A percentile compares a stretch with the other conserved stretches of the same genome.
Evolutionary conservation across 306 rosid genomes (phyloP).

Genomic region (Spatholobus suberectus): DNA sequence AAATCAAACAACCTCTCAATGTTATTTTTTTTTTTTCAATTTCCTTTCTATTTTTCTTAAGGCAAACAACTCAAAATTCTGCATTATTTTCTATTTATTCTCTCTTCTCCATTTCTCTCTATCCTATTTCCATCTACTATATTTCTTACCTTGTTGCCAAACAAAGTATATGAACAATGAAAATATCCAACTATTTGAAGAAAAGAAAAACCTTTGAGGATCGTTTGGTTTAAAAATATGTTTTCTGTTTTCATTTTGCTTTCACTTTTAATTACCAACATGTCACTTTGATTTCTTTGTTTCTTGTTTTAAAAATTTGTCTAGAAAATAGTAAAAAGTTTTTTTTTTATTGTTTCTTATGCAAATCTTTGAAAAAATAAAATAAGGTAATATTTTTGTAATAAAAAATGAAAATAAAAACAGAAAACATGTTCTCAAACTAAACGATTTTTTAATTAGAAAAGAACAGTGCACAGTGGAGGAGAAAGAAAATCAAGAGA

Average conservation of each 20-base stretch:
- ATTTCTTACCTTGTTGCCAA: no score
- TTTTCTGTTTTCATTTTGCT: neutral
- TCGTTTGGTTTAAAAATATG: no score
- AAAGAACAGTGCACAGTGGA: neutral
- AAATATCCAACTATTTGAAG: no score
- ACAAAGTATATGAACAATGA: no score
- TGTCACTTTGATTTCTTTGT: neutral
- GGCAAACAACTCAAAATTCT: no score
- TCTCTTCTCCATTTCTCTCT: no score
- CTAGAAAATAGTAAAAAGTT: neutral
- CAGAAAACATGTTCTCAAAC: neutral
- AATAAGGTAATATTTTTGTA: neutral
- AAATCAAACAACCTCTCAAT: no score
- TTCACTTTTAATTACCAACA: neutral
- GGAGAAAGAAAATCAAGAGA: neutral
- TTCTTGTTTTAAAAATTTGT: neutral
- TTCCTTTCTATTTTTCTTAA: no score
- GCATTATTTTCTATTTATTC: no score
- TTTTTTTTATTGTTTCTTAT: neutral
- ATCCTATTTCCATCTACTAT: no score
- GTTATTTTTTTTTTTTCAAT: no score
- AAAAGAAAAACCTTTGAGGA: no score
- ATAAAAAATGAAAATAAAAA: neutral
- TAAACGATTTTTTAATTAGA: neutral
- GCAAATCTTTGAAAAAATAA: neutral